Base-by-base conservation (phyloP, 441 rosid species). In the Gossypium schwendimanii region DNA sequence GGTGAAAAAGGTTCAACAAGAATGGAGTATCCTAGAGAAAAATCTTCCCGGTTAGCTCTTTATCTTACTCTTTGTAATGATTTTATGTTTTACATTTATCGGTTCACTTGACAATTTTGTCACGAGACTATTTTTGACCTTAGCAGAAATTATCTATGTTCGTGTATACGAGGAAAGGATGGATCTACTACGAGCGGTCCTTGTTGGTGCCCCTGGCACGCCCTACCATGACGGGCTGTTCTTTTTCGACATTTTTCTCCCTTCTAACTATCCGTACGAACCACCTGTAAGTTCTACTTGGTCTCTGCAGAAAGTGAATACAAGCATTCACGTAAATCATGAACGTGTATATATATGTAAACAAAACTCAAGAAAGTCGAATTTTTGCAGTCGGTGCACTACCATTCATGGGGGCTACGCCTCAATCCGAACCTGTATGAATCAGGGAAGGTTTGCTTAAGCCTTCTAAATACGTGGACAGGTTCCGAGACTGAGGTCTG, bases 151-250 rank as follows among this genome's bases (percentile, higher is more conserved):
- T 52, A 91, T 94, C 50, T 92, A 84, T 10, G 90, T 91, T 65
- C 97, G 96, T 53, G 79, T 80, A 74, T 94, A 79, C 5, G 99
- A 89, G 83, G 94, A 89, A 69, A 89, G 94, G 87, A 87, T 89
- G 83, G 96, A 92, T 81, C 93, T 94, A 63, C 59, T 92, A 47
- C 87, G 92, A 66, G 96, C 97, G 68, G 93, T 87, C 59, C 75
- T 94, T 41, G 81, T 92, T 54, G 99, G 99, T 71, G 85, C 91
- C 33, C 83, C 91, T 53, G 97, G 96, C 63, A 92, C 94, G 45
- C 99, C 97, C 14, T 94, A 92, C 79, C 94, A 89, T 2, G 88
- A 94, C 2, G 99, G 97, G 45, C 87, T 94, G 12, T 94, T 92
- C 91, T 91, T 94, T 70, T 94, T 92, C 41, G 97, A 92, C 82